phyloP scores from a whole-genome alignment of 495 filamentous ascomycete species.

The Cercophora newfieldiana region DNA sequence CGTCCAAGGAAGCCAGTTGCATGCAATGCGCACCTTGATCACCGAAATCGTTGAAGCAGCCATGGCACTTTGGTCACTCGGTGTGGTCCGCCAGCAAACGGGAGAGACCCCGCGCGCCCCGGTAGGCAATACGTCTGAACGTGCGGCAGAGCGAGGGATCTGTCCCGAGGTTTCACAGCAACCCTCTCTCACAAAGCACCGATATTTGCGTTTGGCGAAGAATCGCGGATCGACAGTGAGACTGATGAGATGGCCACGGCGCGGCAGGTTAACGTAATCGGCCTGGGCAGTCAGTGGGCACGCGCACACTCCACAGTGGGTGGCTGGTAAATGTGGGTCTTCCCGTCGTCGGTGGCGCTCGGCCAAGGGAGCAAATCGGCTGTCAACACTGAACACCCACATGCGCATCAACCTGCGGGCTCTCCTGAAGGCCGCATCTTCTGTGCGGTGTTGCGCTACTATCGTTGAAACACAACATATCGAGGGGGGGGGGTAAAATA shows the following conservation, averaged over 20 bases:
- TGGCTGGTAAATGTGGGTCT: not conserved
- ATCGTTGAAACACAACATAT: not conserved
- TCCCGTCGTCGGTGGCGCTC: not conserved
- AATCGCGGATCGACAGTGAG: slow-evolving; percentile 7
- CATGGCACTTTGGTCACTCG: not conserved
- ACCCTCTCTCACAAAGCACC: not conserved
- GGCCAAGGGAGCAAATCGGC: not conserved
- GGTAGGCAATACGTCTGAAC: not conserved
- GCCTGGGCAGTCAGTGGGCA: not conserved
- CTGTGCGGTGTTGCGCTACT: not conserved
- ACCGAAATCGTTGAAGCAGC: slow-evolving; percentile 45
- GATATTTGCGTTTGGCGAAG: not conserved
- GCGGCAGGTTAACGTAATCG: slow-evolving; percentile 7
- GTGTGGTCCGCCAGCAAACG: not conserved
- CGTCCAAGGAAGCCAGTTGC: not conserved
- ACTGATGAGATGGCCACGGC: not conserved
- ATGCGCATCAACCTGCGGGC: not conserved
- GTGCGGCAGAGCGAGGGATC: not conserved
- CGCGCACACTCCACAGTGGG: not conserved
- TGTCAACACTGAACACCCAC: not conserved
- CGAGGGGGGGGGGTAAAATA: not conserved
- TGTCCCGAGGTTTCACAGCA: not conserved
- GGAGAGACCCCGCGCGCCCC: not conserved
- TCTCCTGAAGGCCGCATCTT: not conserved
- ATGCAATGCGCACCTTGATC: slow-evolving; percentile 43